Evolutionary conservation across 2,329 filamentous ascomycete species (phyloP), one percentile per base, ranked within the genome.

Genomic region (Colletotrichum sp.): DNA sequence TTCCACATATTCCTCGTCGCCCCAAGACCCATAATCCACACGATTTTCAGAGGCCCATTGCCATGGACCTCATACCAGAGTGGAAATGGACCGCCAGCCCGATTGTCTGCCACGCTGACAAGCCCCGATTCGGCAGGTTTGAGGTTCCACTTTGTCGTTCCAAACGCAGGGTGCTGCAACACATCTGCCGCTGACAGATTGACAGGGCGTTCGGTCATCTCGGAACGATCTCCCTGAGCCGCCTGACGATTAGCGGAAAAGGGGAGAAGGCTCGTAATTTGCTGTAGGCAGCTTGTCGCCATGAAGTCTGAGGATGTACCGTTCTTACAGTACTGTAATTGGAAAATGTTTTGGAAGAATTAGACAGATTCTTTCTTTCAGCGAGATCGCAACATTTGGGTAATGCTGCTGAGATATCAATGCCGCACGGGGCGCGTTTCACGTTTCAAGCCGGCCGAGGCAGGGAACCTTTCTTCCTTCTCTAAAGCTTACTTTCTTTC

Each of bases 1-100:
- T 94, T 74, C 71, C 71, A 74, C 18, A 74, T 16, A 13, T 70
- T 64, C 4, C 71, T 44, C 12, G 65, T 74, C 9, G 30, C 71
- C 7, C 71, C 71, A 8, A 74, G 71, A 24, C 71, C 71, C 71
- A 74, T 74, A n/a, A 74, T 74, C 71, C 71, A 74, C 6, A 70
- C 71, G 13, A 74, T 39, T 44, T 59, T 74, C 22, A 55, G 28
- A 5, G 71, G 66, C 5, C 71, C 71, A 26, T 52, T 24, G 15
- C 71, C 71, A 36, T 74, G 71, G 5, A 74, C 26, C 16, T 74
- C 71, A 15, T 74, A 74, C 71, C 71, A 74, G 12, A 74, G 44
- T 12, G 66, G 39, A 18, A 74, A 74, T 8, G 71, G 66, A 7
- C 71, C 71, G 3, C 71, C 71, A 8, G 67, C 57, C 9, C 71